Conservation (phyloP, 257 asterid species). For the Asclepias syriaca region DNA sequence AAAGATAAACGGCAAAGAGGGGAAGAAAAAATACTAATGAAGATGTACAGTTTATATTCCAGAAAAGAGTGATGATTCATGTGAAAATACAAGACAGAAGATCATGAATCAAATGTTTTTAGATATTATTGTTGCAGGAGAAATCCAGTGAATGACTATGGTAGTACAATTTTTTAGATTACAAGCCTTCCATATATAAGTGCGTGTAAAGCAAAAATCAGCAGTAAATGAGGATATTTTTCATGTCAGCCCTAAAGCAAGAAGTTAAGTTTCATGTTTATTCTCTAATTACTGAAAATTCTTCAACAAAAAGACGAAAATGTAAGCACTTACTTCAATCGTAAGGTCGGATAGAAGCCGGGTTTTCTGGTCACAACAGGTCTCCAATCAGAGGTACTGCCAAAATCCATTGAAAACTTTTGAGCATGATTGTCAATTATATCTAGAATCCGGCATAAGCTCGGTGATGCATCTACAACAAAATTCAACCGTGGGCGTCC, state of each 20-base stretch:
- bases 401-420: constrained; percentile 51
- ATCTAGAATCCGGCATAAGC: constrained; percentile 56
- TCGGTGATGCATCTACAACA: constrained; percentile 65
- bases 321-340: constrained; percentile 61
- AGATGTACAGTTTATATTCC: not conserved
- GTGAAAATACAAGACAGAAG: not conserved
- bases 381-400: constrained; percentile 85
- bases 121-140: not conserved
- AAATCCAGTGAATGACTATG: not conserved
- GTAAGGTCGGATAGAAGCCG: constrained; percentile 69
- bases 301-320: not conserved
- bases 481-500: constrained; percentile 69
- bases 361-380: constrained; percentile 61
- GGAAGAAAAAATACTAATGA: not conserved
- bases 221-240: constrained; percentile 1
- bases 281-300: not conserved
- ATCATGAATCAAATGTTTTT: not conserved
- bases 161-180: not conserved
- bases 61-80: not conserved
- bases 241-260: not conserved
- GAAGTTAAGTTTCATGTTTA: not conserved
- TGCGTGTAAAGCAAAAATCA: not conserved
- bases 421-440: constrained; percentile 51
- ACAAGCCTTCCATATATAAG: not conserved
- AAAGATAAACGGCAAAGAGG: not conserved